phyloP scores from a whole-genome alignment of 2,329 filamentous ascomycete genomes.

The Meredithiella fracta region DNA sequence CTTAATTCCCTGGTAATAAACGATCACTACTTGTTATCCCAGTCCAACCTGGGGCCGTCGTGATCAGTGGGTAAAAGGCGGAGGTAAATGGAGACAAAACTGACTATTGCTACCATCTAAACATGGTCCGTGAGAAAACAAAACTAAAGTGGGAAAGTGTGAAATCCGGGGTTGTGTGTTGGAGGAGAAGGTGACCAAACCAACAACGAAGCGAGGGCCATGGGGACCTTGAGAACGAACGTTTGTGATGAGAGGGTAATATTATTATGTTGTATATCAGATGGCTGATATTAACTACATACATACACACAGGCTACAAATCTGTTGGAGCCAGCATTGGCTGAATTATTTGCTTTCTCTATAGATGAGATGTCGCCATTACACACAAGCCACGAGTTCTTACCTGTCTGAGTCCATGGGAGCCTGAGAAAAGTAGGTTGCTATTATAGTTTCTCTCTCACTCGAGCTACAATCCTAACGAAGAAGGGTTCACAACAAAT shows the following conservation, averaged over 20 bases:
- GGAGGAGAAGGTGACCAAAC: neutral
- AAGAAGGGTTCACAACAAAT: no score
- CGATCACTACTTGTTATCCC: no score
- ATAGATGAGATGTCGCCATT: neutral
- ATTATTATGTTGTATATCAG: neutral
- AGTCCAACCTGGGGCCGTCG: no score
- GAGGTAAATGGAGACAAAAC: conserved; percentile 2
- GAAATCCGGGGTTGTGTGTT: conserved; percentile 12
- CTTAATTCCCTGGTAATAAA: neutral
- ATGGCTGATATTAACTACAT: neutral
- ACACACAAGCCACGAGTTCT: no score
- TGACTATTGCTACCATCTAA: neutral
- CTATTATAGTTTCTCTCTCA: no score
- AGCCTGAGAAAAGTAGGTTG: no score
- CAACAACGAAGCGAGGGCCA: neutral
- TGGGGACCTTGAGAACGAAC: neutral
- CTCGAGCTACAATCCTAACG: no score
- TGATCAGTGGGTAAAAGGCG: neutral
- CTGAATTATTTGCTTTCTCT: neutral
- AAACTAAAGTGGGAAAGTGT: conserved; percentile 7
- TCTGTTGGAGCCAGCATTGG: neutral
- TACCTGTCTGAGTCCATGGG: no score
- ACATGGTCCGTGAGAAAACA: neutral
- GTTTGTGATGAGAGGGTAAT: neutral
- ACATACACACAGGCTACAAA: neutral